A percentile compares a stretch with the other conserved stretches of the same genome.
Conservation (phyloP, 495 filamentous ascomycete species). For the Hypoxylon lienhwacheense region DNA sequence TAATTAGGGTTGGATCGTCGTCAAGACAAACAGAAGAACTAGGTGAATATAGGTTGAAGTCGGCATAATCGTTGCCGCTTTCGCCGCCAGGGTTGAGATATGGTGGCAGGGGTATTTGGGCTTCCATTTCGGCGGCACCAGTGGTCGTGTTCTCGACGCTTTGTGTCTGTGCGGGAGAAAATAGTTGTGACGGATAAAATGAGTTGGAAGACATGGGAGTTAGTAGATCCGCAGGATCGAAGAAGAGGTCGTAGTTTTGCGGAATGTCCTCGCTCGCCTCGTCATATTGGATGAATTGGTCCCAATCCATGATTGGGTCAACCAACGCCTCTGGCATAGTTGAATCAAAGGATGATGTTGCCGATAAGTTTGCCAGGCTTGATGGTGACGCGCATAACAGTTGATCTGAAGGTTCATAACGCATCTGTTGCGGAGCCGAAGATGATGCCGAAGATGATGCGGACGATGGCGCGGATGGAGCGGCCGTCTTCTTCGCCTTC, state of each 20-base stretch:
- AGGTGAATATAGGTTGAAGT: slow-evolving; percentile 57
- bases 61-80: slow-evolving; percentile 49
- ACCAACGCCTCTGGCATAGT: slow-evolving; percentile 18
- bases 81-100: slow-evolving; percentile 47
- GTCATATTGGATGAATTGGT: slow-evolving; percentile 46
- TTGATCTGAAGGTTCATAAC: slow-evolving; percentile 24
- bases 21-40: slow-evolving; percentile 46
- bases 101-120: slow-evolving; percentile 39
- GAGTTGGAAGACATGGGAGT: slow-evolving; percentile 41
- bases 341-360: slow-evolving; percentile 24
- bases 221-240: slow-evolving; percentile 40
- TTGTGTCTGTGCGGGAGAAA: slow-evolving; percentile 38
- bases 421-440: slow-evolving; percentile 21
- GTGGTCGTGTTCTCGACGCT: slow-evolving; percentile 12
- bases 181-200: slow-evolving; percentile 41
- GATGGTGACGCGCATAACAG: slow-evolving; percentile 17
- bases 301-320: slow-evolving; percentile 41
- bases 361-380: slow-evolving; percentile 6
- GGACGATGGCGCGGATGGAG: slow-evolving; percentile 28
- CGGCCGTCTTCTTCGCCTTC: slow-evolving; percentile 41
- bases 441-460: slow-evolving; percentile 32
- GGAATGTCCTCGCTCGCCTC: slow-evolving; percentile 36
- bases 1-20: slow-evolving; percentile 41
- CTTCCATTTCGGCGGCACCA: slow-evolving; percentile 15
- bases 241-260: slow-evolving; percentile 45